A percentile compares a stretch with the other conserved stretches of the same genome.
These are phyloP conservation scores for Botrytis byssoidea DNA, from an alignment of 2,329 filamentous ascomycete genomes.

Conservation along the genomic window DNA sequence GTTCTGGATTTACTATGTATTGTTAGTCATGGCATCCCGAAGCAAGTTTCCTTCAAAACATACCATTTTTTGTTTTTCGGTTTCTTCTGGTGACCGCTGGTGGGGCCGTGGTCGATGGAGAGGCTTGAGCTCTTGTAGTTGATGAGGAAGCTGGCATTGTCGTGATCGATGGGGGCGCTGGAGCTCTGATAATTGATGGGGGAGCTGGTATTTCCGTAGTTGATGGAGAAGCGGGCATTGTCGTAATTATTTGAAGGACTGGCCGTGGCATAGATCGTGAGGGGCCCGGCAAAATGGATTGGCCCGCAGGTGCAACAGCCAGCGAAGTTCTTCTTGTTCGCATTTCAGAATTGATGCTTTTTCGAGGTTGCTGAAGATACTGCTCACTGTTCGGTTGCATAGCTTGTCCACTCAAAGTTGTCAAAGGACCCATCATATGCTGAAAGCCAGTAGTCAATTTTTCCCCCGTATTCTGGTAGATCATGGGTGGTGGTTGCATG, in stretches of 20 bases:
- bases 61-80: not conserved
- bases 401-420: not conserved
- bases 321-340: not conserved
- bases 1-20: not conserved
- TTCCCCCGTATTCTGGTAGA: not conserved
- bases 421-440: not conserved
- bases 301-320: not conserved
- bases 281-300: not conserved
- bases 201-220: too few species aligned
- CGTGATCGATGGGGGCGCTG: not conserved
- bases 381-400: not conserved
- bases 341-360: too few species aligned
- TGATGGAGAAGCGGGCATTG: not conserved
- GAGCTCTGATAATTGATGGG: not conserved
- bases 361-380: not conserved
- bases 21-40: not conserved
- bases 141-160: not conserved
- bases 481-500: not conserved
- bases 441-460: not conserved
- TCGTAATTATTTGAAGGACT: not conserved
- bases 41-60: not conserved
- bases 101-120: too few species aligned
- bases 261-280: not conserved
- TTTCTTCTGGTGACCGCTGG: not conserved
- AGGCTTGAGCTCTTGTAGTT: not conserved